A percentile compares a stretch with the other conserved stretches of the same genome.
Evolutionary conservation across 345 rosid species (phyloP).

Genomic region (Eucalyptus pauciflora): DNA sequence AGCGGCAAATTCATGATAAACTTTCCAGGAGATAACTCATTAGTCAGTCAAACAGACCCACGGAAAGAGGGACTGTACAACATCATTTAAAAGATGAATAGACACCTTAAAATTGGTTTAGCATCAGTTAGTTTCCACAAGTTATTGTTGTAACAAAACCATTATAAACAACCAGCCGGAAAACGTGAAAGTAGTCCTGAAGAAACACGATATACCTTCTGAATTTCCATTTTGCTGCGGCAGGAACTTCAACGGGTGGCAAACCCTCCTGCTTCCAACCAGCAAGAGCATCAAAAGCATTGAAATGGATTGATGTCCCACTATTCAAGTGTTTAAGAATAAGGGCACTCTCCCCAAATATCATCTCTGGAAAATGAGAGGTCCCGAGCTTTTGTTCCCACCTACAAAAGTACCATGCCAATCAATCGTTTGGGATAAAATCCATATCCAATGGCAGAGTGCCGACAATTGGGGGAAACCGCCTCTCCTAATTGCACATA

Average conservation of each 20-base stretch:
- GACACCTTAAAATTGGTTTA: neutral
- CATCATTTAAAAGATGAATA: neutral
- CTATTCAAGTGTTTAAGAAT: slow-evolving; percentile 47
- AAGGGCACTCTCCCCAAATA: slow-evolving; percentile 74
- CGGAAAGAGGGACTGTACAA: neutral
- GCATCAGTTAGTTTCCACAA: neutral
- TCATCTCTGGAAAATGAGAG: slow-evolving; percentile 85
- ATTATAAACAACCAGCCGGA: neutral
- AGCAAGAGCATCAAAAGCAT: slow-evolving; percentile 76
- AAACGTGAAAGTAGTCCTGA: neutral
- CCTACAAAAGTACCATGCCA: slow-evolving; percentile 18
- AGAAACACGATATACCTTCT: slow-evolving; percentile 39
- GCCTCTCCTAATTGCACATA: neutral
- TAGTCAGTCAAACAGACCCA: neutral
- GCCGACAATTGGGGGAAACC: neutral
- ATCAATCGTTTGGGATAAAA: neutral
- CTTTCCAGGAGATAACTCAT: neutral
- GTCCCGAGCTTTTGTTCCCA: slow-evolving; percentile 81
- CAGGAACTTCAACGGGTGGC: slow-evolving; percentile 96
- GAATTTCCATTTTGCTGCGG: slow-evolving; percentile 88
- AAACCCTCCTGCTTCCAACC: slow-evolving; percentile 84
- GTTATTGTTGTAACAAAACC: neutral
- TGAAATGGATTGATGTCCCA: slow-evolving; percentile 55
- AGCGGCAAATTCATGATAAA: neutral
- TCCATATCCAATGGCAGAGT: neutral